Evolutionary conservation across 164 flowering plant genomes (phyloP), one percentile per base, ranked within the genome.

Genomic region (Nymphaea colorata): DNA sequence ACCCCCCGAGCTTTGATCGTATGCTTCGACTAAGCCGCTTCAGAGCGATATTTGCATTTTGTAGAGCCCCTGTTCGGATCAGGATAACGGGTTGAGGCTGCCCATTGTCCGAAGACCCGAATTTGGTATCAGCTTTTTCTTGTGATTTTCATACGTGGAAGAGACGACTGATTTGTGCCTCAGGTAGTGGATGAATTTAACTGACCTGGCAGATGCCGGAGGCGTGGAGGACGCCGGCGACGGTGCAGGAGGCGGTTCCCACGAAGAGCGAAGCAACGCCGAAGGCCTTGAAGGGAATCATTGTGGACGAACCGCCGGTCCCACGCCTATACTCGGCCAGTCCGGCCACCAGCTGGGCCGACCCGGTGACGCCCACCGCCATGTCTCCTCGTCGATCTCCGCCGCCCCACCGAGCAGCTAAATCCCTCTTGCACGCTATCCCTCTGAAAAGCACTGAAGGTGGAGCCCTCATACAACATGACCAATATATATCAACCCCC

Each of bases 261-360:
- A 92, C 86, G 77, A 88, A 84, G 69, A 92, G 89, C 6, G 94
- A 86, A 25, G 98, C 94, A 64, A 92, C 87, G 70, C 64, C 78
- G 76, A 88, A 88, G 71, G 98, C 96, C 74, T 86, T 87, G 47
- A 88, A 47, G 42, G 96, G 94, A 91, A 92, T 88, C 44, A 82
- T 25, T 8, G 66, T 70, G 41, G 77, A 69, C 16, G 77, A 77
- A 4, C 83, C 89, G 68, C 73, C 67, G 62, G 61, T 72, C 7
- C 90, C 90, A 75, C 67, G 74, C 44, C 82, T 69, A 44, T 15
- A 77, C 2, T 84, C 72, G 2, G 67, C 64, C 8, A 89, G 62
- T 41, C 82, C 98, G 73, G 78, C 77, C 0, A 71, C 82, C 61
- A 87, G 43, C 68, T 89, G 98, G 18, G 73, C 78, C 3, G 81